Base-by-base conservation (phyloP, 116 monocot species). In the Phalaenopsis hybrid region DNA sequence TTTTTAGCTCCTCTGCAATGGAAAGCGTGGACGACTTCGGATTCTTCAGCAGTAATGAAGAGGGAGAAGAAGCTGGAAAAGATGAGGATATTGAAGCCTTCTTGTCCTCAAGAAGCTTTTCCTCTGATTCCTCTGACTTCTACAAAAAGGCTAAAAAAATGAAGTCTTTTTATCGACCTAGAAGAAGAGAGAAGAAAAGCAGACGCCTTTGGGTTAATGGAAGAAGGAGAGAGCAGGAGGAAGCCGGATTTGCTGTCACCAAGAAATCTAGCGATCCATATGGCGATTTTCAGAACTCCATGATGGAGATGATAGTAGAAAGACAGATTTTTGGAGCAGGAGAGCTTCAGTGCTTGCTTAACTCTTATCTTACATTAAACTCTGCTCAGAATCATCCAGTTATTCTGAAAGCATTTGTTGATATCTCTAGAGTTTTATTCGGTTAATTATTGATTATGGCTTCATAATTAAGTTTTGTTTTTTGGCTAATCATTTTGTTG, bases 221-320 rank as follows among this genome's bases (percentile, higher is more conserved):
- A 12, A 83, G 90, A 18, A 74, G 61, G 59, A 23, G 25, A 75
- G 80, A 31, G 9, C 81, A 78, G 41, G 63, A 37, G 4, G 58
- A 20, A 4, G 44, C 17, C 0, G 90, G 89, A 13, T 88, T 94
- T 37, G 87, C 94, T 2, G 97, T 94, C 63, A 83, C 89, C 67
- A 94, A 91, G 90, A 78, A 72, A 20, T 88, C 94, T 18, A 86
- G 50, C 2, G 93, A 94, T 74, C 97, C 94, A 0, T 91, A 97
- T 77, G 59, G 16, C 1, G 97, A 97, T 79, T 94, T 97, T 84
- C 80, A 86, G 44, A 85, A 77, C 45, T 97, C 97, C 28, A 92
- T 94, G 94, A 78, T 89, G 86, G 97, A 97, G 92, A 97, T 97
- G 97, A 91, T 97, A 49, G 78, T 91, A 25, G 93, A 90, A 68